Conservation (phyloP, 768 basidiomycete species). For the Boletus reticulatus region DNA sequence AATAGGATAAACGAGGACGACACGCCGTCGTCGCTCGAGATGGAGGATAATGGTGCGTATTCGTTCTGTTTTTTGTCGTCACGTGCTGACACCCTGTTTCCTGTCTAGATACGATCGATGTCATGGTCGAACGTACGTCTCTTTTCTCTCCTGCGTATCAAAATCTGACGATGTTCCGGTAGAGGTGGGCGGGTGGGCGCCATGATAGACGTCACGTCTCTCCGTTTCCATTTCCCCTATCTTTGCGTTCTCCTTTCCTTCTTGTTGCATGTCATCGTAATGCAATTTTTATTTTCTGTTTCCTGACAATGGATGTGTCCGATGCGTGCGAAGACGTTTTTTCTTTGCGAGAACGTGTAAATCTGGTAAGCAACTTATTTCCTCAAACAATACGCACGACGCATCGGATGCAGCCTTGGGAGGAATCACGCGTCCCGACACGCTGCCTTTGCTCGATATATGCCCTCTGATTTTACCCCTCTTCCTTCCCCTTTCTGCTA, state of each 20-base stretch:
- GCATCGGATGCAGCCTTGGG: too few species aligned
- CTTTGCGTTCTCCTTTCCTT: background rate
- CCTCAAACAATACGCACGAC: background rate
- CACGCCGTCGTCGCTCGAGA: slow-evolving; percentile 78
- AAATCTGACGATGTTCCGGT: background rate
- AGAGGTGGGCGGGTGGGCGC: slow-evolving; percentile 20
- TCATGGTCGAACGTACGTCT: slow-evolving; percentile 91
- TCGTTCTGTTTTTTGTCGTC: background rate
- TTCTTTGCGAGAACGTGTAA: too few species aligned
- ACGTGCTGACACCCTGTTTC: background rate
- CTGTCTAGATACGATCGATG: slow-evolving; percentile 82
- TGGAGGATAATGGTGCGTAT: slow-evolving; percentile 81
- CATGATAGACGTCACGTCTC: slow-evolving; percentile 5
- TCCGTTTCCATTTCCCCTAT: background rate
- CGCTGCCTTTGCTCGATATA: too few species aligned
- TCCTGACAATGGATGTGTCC: background rate
- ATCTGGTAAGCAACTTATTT: background rate
- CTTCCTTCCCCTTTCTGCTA: too few species aligned
- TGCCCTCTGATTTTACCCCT: too few species aligned
- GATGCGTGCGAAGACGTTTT: background rate
- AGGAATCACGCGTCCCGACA: too few species aligned
- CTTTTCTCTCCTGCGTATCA: background rate
- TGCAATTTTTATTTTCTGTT: background rate
- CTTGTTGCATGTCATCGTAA: background rate
- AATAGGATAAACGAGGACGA: slow-evolving; percentile 83